Conservation (phyloP, 805 yeast genomes). For the Hanseniaspora clermontiae region DNA sequence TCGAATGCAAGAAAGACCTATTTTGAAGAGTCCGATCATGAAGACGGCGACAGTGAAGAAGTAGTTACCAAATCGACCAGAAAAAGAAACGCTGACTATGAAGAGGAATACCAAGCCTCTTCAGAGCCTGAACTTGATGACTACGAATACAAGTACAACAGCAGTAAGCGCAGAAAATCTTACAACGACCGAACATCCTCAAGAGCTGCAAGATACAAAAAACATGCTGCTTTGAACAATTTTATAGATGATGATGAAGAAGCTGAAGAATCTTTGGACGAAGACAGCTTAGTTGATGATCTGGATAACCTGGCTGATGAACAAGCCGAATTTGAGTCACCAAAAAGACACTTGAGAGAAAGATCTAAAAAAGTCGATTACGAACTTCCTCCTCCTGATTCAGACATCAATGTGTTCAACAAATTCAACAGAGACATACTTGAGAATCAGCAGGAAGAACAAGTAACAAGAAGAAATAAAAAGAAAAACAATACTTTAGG, state of each 20-base stretch:
- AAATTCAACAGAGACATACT: conserved; percentile 13
- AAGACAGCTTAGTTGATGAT: conserved; percentile 20
- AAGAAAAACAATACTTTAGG: conserved; percentile 11
- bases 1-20: not conserved
- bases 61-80: not conserved
- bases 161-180: conserved; percentile 17
- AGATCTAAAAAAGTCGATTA: conserved; percentile 68
- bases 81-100: conserved; percentile 14
- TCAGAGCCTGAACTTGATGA: conserved; percentile 14
- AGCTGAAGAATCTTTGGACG: conserved; percentile 22
- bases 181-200: not conserved
- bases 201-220: conserved; percentile 2
- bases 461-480: conserved; percentile 13
- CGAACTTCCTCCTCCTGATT: conserved; percentile 65
- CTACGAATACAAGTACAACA: conserved; percentile 11
- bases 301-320: conserved; percentile 20
- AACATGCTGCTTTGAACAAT: conserved; percentile 18
- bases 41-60: not conserved
- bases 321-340: conserved; percentile 16
- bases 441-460: conserved; percentile 27
- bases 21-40: not conserved
- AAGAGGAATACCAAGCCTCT: conserved; percentile 15
- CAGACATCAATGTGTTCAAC: conserved; percentile 20
- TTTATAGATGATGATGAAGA: conserved; percentile 26
- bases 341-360: conserved; percentile 44